Conservation (phyloP, 2,329 filamentous ascomycete species). For the Parasarocladium wereldwijsianum region DNA sequence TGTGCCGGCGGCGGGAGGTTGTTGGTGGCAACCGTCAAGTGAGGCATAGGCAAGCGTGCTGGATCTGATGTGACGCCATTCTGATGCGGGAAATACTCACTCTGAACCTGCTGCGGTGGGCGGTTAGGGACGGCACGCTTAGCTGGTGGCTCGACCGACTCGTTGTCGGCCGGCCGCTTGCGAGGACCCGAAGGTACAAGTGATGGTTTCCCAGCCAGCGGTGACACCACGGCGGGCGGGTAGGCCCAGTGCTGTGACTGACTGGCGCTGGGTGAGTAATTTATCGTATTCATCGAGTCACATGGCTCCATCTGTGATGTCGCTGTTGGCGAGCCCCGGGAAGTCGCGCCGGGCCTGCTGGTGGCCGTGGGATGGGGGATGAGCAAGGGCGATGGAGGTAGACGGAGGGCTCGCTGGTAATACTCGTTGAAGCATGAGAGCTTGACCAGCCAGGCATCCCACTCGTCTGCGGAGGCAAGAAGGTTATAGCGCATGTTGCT, state of each 20-base stretch:
- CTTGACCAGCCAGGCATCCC: constrained; percentile 76
- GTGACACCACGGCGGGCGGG: constrained; percentile 27
- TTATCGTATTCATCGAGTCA: constrained; percentile 16
- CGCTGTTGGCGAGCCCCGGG: constrained; percentile 34
- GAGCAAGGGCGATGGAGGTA: constrained; percentile 24
- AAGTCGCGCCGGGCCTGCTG: constrained; percentile 24
- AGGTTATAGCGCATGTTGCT: constrained; percentile 97
- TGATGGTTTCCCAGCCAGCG: constrained; percentile 31
- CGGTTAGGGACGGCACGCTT: constrained; percentile 27
- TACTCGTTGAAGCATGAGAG: constrained; percentile 72
- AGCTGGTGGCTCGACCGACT: constrained; percentile 36
- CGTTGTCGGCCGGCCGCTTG: constrained; percentile 37
- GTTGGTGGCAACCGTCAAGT: constrained; percentile 49
- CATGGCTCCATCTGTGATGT: constrained; percentile 13
- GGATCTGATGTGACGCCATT: constrained; percentile 10
- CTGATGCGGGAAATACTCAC: background rate
- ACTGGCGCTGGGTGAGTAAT: constrained; percentile 25
- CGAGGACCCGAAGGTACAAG: constrained; percentile 23
- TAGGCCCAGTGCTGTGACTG: constrained; percentile 23
- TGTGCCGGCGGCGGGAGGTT: constrained; percentile 1
- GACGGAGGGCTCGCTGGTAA: constrained; percentile 52
- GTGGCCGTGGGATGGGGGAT: constrained; percentile 26
- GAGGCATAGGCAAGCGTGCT: constrained; percentile 51
- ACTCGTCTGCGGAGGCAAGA: constrained; percentile 72
- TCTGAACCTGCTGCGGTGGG: constrained; percentile 5